Percentiles rank a stretch among this genome's conserved stretches.
These are phyloP conservation scores for Yamadazyma akitaensis DNA, from an alignment of 805 yeast species.

Conservation along the genomic window DNA sequence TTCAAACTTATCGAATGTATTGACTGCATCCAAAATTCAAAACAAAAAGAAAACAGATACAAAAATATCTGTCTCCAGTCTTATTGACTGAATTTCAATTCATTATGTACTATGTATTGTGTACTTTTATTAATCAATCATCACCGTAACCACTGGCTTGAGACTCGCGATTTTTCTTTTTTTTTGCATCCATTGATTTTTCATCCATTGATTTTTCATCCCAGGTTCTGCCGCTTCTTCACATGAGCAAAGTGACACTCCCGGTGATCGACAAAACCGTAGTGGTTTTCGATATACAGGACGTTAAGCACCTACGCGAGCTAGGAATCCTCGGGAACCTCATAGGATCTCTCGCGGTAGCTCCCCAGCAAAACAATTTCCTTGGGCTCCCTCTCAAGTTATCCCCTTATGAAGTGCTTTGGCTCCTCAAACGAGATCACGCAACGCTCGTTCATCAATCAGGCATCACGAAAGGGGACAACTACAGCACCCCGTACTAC, in stretches of 20 bases:
- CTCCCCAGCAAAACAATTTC: conserved; percentile 93
- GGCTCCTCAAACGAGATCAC: conserved; percentile 47
- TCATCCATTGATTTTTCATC: background rate
- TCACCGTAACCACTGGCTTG: too few relatives aligned
- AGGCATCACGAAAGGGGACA: background rate
- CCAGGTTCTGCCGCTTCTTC: background rate
- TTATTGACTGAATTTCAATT: conserved; percentile 22
- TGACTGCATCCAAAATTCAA: conserved; percentile 8
- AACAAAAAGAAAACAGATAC: conserved; percentile 12
- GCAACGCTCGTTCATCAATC: conserved; percentile 5
- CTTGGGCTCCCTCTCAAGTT: conserved; percentile 79
- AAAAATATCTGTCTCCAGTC: conserved; percentile 33
- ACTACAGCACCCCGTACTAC: conserved; percentile 1
- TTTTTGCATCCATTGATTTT: background rate
- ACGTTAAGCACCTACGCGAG: conserved; percentile 52
- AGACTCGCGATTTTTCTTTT: background rate
- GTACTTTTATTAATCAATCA: background rate
- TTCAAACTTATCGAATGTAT: conserved; percentile 12
- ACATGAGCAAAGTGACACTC: conserved; percentile 1
- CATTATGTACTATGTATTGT: background rate
- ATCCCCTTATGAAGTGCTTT: conserved; percentile 67
- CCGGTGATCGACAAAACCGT: conserved; percentile 29
- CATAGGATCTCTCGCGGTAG: conserved; percentile 77
- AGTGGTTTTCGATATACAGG: conserved; percentile 56
- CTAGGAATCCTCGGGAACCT: conserved; percentile 73